phyloP scores from a whole-genome alignment of 2,329 filamentous ascomycete species.

The Bipolaris gigantea region DNA sequence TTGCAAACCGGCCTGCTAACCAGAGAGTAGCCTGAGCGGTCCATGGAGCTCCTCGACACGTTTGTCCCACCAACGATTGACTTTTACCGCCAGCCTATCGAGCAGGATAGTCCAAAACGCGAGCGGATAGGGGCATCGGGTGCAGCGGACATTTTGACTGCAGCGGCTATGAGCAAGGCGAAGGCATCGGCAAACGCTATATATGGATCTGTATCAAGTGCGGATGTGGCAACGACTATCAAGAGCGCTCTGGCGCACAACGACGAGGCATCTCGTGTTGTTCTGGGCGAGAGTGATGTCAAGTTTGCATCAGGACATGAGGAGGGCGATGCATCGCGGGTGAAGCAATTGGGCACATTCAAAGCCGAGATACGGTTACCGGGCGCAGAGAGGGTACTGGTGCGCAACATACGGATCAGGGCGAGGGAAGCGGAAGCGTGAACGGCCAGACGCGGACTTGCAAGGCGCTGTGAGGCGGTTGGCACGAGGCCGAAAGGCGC shows the following conservation, averaged over 20 bases:
- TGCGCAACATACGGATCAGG: conserved; percentile 38
- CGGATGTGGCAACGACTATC: conserved; percentile 55
- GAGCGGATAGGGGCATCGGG: conserved; percentile 41
- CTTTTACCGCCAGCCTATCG: conserved; percentile 52
- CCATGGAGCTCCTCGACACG: conserved; percentile 52
- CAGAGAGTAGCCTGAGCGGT: conserved; percentile 44
- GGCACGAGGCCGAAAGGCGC: background rate
- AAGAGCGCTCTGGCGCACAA: conserved; percentile 54
- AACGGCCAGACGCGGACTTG: conserved; percentile 1
- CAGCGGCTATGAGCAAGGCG: conserved; percentile 37
- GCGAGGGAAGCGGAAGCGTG: conserved; percentile 32
- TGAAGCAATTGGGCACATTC: conserved; percentile 59
- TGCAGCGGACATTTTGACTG: conserved; percentile 42
- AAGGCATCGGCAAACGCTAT: conserved; percentile 44
- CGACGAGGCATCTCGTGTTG: conserved; percentile 55
- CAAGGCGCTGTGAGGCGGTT: conserved; percentile 5
- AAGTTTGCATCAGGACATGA: conserved; percentile 49
- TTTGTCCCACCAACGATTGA: conserved; percentile 53
- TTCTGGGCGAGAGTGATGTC: conserved; percentile 55
- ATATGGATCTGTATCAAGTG: conserved; percentile 58
- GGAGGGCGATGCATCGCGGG: conserved; percentile 46
- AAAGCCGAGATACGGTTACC: conserved; percentile 55
- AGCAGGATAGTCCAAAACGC: conserved; percentile 37
- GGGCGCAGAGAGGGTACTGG: conserved; percentile 47
- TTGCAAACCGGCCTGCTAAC: conserved; percentile 22